These are phyloP conservation scores for Podospora sp. DNA, from an alignment of 495 filamentous ascomycete species.

Conservation along the genomic window DNA sequence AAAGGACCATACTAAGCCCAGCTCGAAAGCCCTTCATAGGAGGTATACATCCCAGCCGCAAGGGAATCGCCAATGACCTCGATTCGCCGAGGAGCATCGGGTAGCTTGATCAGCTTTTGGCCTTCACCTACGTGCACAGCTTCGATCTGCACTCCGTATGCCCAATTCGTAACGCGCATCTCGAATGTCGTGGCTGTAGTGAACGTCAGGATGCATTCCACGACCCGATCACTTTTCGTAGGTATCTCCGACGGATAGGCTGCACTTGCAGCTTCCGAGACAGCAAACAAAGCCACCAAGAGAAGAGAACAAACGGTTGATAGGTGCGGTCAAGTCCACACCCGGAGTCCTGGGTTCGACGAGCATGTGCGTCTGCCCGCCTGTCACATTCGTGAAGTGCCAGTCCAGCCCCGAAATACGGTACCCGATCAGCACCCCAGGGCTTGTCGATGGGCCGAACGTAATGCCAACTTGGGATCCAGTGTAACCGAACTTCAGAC, in stretches of 20 bases:
- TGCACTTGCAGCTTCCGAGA: too few species aligned
- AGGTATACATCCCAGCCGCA: constrained; percentile 62
- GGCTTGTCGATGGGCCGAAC: constrained; percentile 60
- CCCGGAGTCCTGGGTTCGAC: constrained; percentile 49
- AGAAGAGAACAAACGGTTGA: constrained; percentile 29
- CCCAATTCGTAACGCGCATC: constrained; percentile 67
- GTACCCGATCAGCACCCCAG: constrained; percentile 62
- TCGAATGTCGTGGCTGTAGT: constrained; percentile 49
- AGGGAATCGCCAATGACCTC: constrained; percentile 69
- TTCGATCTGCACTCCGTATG: constrained; percentile 62
- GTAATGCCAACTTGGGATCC: constrained; percentile 64
- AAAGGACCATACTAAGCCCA: constrained; percentile 54
- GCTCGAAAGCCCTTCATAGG: constrained; percentile 63
- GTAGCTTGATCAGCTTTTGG: constrained; percentile 54
- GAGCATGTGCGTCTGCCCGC: constrained; percentile 61
- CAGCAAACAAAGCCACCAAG: too few species aligned
- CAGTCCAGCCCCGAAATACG: constrained; percentile 66
- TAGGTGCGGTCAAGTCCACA: constrained; percentile 41
- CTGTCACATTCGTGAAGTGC: constrained; percentile 69
- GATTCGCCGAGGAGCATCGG: constrained; percentile 55
- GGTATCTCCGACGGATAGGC: too few species aligned
- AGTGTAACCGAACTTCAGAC: constrained; percentile 66
- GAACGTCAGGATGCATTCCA: background rate
- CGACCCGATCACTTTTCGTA: too few species aligned
- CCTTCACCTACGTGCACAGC: constrained; percentile 55